Evolutionary conservation across 139 green algal genomes (phyloP), one percentile per base, ranked within the genome.

Genomic region (Closterium sp.): DNA sequence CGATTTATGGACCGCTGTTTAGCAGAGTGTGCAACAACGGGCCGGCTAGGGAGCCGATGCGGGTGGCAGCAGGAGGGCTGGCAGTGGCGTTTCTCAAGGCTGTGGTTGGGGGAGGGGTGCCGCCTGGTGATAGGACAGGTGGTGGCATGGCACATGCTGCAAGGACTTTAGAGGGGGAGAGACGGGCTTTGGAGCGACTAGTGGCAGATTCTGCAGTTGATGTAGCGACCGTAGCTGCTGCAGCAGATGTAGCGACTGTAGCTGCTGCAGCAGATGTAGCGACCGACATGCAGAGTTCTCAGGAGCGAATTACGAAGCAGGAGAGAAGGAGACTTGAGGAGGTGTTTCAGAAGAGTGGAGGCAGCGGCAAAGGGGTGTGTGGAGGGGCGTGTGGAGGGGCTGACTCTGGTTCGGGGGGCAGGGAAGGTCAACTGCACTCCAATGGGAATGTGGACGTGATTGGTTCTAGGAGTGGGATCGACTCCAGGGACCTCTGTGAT

Each of bases 21-120:
- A 33, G n/a, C 28, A 36, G 32, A n/a, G 34, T 91, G 43, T 92
- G 89, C 85, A 92, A 91, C 12, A 92, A 91, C 7, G 89, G 89
- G n/a, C 85, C 89, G 10, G 66, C 43, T 31, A 90, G 89, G 85
- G 90, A 92, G 21, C 83, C 55, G 28, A 64, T 90, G 85, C 33
- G 89, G 0, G 28, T 30, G 10, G 43, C 55, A 16, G 34, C 84
- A n/a, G 89, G 89, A 33, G 89, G 89, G 21, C 84, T 92, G 4
- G 5, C 90, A 28, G 84, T 92, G 84, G 84, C 89, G 31, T 91
- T 92, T 16, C 87, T 92, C 9, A 90, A 92, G 5, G 55, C 55
- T 76, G 55, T 76, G 55, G 55, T 76, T 76, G 55, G 55, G 55
- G 55, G 16, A 28, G 55, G 1, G 55, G 55, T 76, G 55, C 16